phyloP scores from a whole-genome alignment of 306 rosid genomes.

The Cucumis cinereus region DNA sequence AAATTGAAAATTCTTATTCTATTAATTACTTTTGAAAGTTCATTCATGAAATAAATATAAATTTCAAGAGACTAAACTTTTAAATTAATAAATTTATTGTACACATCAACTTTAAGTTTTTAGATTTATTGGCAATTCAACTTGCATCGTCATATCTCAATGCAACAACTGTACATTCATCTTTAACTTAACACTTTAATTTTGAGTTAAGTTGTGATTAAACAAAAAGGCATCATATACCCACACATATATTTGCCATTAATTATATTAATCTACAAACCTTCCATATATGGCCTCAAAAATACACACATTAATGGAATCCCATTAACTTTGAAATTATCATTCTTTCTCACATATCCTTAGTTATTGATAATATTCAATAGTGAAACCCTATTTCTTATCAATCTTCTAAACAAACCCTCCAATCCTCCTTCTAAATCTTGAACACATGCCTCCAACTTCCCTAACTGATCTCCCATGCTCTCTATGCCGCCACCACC shows the following conservation, averaged over 20 bases:
- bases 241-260: neutral
- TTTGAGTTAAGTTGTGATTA: no score
- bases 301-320: neutral
- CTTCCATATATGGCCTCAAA: neutral
- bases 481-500: neutral
- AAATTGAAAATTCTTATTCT: no score
- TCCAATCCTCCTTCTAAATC: conserved; percentile 13
- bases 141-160: no score
- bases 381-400: conserved; percentile 19
- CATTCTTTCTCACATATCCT: neutral
- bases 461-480: neutral
- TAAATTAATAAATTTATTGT: no score
- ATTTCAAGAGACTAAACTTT: no score
- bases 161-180: no score
- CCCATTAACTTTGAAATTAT: neutral
- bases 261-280: neutral
- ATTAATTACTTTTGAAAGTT: no score
- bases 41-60: no score
- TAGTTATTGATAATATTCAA: conserved; percentile 16
- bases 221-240: neutral
- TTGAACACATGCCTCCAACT: conserved; percentile 12
- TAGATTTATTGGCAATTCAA: no score
- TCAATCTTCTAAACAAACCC: conserved; percentile 13
- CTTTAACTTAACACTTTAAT: no score
- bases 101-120: no score